Conservation (phyloP, 805 yeast species). For the Suhomyces xylopsoci region DNA sequence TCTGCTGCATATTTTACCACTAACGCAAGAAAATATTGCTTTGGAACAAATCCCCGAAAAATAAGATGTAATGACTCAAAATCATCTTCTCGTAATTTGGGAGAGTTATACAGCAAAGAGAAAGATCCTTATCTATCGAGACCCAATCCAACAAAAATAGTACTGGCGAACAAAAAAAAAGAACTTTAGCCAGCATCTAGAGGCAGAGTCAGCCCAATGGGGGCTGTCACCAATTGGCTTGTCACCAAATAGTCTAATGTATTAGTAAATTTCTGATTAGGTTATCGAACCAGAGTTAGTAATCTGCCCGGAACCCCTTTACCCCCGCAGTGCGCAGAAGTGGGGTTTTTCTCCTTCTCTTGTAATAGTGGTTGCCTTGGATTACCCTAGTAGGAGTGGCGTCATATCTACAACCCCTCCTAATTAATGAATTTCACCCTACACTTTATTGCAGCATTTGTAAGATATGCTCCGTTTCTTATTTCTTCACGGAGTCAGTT, state of each 20-base stretch:
- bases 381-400: background rate
- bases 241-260: background rate
- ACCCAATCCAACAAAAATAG: background rate
- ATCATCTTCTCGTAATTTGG: background rate
- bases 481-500: background rate
- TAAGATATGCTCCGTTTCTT: background rate
- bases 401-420: background rate
- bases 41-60: background rate
- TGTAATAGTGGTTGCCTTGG: background rate
- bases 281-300: background rate
- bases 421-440: background rate
- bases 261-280: background rate
- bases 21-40: background rate
- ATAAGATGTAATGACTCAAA: background rate
- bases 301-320: background rate
- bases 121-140: background rate
- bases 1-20: background rate
- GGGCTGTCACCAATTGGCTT: background rate
- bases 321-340: background rate
- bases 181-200: too few species aligned
- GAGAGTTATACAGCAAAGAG: background rate
- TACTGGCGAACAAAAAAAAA: too few species aligned
- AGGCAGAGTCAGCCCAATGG: background rate
- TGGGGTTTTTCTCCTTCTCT: background rate
- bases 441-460: background rate